Evolutionary conservation across 2,329 filamentous ascomycete species (phyloP).

Genomic region (Xylaria sp.): DNA sequence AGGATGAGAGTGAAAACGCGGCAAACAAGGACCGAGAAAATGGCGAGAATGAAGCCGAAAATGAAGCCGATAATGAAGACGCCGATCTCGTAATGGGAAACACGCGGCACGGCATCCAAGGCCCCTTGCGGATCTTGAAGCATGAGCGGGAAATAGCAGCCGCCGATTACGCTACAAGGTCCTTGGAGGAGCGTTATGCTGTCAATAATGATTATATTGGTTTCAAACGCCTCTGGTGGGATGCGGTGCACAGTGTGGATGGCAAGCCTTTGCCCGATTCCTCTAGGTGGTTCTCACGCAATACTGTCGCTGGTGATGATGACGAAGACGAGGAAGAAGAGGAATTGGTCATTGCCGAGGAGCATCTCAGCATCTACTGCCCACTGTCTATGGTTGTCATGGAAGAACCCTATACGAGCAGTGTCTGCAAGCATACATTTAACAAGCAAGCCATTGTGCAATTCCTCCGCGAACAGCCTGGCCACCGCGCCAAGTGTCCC

Average conservation of each 20-base stretch:
- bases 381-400: constrained; percentile 70
- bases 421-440: constrained; percentile 73
- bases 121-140: constrained; percentile 45
- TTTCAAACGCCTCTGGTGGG: constrained; percentile 65
- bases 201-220: constrained; percentile 62
- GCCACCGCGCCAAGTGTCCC: constrained; percentile 61
- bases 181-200: constrained; percentile 56
- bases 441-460: constrained; percentile 68
- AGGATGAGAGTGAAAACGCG: constrained; percentile 31
- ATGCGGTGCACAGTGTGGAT: constrained; percentile 55
- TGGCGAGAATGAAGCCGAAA: constrained; percentile 17
- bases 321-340: constrained; percentile 63
- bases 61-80: constrained; percentile 37
- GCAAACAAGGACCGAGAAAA: constrained; percentile 27
- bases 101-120: constrained; percentile 35
- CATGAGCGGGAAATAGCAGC: constrained; percentile 46
- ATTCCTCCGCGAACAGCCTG: constrained; percentile 48
- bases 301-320: constrained; percentile 43
- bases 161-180: constrained; percentile 50
- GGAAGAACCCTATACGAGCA: constrained; percentile 69
- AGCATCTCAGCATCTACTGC: constrained; percentile 70
- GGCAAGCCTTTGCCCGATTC: constrained; percentile 59
- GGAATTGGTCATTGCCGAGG: constrained; percentile 70
- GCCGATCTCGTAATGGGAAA: constrained; percentile 38
- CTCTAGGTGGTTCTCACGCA: constrained; percentile 57